Conservation (phyloP, 495 filamentous ascomycete species). For the Choiromyces venosus region DNA sequence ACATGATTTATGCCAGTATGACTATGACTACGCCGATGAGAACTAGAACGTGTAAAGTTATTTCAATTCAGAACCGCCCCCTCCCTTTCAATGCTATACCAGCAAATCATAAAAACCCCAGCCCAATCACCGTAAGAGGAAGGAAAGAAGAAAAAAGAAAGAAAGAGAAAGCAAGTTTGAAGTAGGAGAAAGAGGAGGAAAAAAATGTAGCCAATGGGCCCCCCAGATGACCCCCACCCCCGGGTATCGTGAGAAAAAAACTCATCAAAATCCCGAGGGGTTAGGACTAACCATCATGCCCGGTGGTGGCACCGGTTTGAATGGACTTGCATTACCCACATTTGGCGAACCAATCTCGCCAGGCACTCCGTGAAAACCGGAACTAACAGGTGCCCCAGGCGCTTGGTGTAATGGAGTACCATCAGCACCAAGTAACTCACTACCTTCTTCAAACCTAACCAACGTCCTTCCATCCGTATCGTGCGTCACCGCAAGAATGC, state of each 20-base stretch:
- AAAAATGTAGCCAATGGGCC: not conserved
- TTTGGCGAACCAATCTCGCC: slow-evolving; percentile 49
- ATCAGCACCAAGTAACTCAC: slow-evolving; percentile 20
- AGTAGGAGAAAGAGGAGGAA: not conserved
- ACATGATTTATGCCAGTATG: slow-evolving; percentile 2
- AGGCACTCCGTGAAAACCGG: slow-evolving; percentile 38
- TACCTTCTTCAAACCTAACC: slow-evolving; percentile 48
- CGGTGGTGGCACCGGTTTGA: slow-evolving; percentile 34
- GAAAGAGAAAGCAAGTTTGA: not conserved
- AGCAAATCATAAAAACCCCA: not conserved
- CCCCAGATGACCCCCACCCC: not conserved
- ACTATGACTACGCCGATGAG: slow-evolving; percentile 4
- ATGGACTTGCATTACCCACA: slow-evolving; percentile 21
- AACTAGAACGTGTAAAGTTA: not conserved
- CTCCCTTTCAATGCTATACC: slow-evolving; percentile 1
- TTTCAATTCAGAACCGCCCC: not conserved
- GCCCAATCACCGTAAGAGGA: not conserved
- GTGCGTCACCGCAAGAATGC: slow-evolving; percentile 63
- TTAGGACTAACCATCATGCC: slow-evolving; percentile 25
- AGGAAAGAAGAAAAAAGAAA: too few species aligned
- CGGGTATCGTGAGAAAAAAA: slow-evolving; percentile 4
- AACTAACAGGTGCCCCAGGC: slow-evolving; percentile 30
- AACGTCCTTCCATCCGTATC: slow-evolving; percentile 49
- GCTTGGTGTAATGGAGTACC: slow-evolving; percentile 27
- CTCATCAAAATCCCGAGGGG: slow-evolving; percentile 30